Evolutionary conservation across 1,284 basidiomycete species (phyloP).

Genomic region (Malassezia caprae): DNA sequence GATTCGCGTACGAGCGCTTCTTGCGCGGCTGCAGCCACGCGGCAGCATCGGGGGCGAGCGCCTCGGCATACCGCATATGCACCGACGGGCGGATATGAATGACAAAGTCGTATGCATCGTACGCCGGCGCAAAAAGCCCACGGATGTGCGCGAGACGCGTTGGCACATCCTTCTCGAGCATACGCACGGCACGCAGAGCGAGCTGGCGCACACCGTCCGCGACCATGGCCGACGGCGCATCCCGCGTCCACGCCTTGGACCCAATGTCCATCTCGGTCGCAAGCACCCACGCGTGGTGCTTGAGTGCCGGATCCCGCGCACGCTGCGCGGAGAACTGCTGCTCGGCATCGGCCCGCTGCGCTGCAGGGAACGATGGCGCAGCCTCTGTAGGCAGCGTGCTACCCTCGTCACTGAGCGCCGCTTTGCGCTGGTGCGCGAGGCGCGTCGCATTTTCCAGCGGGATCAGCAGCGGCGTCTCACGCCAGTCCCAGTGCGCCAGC

Average conservation of each 20-base stretch:
- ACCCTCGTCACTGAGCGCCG: constrained; percentile 50
- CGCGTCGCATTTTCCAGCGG: constrained; percentile 48
- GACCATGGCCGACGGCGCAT: constrained; percentile 25
- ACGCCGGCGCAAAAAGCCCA: constrained; percentile 73
- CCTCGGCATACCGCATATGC: constrained; percentile 61
- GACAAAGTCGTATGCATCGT: constrained; percentile 73
- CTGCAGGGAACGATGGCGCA: constrained; percentile 46
- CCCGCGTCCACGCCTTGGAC: constrained; percentile 63
- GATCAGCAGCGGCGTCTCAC: constrained; percentile 52
- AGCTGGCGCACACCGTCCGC: constrained; percentile 34
- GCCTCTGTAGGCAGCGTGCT: constrained; percentile 19
- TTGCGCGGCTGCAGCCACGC: constrained; percentile 22
- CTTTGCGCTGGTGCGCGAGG: constrained; percentile 31
- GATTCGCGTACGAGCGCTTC: constrained; percentile 54
- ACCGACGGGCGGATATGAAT: constrained; percentile 61
- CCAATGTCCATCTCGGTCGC: constrained; percentile 67
- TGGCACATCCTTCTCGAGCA: constrained; percentile 19
- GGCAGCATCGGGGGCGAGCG: constrained; percentile 34
- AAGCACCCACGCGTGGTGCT: constrained; percentile 64
- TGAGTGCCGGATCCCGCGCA: constrained; percentile 39
- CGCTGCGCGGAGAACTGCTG: constrained; percentile 50
- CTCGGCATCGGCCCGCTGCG: constrained; percentile 57
- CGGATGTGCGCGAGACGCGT: constrained; percentile 43
- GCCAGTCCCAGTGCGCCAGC: constrained; percentile 70
- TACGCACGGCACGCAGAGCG: constrained; percentile 23